phyloP scores from a whole-genome alignment of 192 early-diverging fungal species.

The Podila epigama region DNA sequence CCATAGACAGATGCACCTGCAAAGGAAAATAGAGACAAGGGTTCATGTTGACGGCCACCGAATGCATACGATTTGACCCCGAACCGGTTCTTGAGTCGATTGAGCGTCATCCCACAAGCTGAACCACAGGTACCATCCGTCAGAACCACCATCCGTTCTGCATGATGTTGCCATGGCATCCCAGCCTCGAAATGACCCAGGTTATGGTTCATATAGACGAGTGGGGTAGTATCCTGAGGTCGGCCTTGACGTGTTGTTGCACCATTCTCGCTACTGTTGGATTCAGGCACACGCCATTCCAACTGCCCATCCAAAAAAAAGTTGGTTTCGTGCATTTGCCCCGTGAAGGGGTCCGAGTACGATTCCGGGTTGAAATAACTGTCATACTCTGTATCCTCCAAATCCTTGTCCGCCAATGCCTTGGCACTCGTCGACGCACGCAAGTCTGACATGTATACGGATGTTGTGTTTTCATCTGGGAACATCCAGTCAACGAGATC shows the following conservation, averaged over 20 bases:
- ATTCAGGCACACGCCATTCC: not conserved
- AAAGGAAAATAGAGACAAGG: slow-evolving; percentile 33
- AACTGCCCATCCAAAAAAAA: slow-evolving; percentile 29
- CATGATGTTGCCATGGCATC: slow-evolving; percentile 35
- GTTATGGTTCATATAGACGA: slow-evolving; percentile 30
- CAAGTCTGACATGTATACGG: slow-evolving; percentile 33
- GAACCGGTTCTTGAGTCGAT: slow-evolving; percentile 41
- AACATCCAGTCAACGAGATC: slow-evolving; percentile 49
- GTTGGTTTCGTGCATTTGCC: slow-evolving; percentile 1
- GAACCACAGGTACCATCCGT: slow-evolving; percentile 42
- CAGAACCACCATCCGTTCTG: slow-evolving; percentile 21
- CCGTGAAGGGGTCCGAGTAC: slow-evolving; percentile 11
- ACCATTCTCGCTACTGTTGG: too few species aligned
- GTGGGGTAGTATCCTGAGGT: slow-evolving; percentile 2
- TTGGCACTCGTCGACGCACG: slow-evolving; percentile 21
- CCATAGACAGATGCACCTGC: slow-evolving; percentile 32
- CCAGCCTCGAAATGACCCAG: slow-evolving; percentile 23
- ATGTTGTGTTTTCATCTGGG: slow-evolving; percentile 9
- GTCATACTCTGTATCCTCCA: slow-evolving; percentile 7
- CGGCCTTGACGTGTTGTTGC: not conserved
- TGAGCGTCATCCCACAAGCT: slow-evolving; percentile 43
- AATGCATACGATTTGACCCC: slow-evolving; percentile 33
- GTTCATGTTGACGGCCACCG: slow-evolving; percentile 25
- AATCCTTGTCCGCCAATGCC: slow-evolving; percentile 31
- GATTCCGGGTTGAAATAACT: slow-evolving; percentile 33